phyloP scores from a whole-genome alignment of 768 basidiomycete species.

The Hygrocybe punicea region DNA sequence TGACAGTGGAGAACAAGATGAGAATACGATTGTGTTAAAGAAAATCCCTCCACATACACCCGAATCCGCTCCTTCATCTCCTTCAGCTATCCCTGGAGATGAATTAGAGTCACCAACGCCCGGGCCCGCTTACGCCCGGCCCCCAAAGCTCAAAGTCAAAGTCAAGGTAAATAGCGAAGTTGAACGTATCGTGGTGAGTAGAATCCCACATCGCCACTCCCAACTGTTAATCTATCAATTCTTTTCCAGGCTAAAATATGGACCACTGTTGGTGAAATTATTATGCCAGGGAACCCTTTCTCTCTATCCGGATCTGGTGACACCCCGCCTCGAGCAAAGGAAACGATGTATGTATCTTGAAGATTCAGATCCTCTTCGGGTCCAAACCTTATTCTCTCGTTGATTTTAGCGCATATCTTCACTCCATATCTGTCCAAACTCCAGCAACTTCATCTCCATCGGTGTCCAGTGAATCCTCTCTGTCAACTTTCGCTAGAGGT shows the following conservation, averaged over 20 bases:
- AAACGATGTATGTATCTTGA: slow-evolving; percentile 58
- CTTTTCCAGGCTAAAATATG: slow-evolving; percentile 61
- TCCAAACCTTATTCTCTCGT: slow-evolving; percentile 6
- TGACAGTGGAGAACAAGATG: neutral
- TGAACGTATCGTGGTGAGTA: slow-evolving; percentile 60
- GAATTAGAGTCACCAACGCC: slow-evolving; percentile 1
- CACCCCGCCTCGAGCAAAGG: slow-evolving; percentile 51
- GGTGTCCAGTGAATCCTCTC: slow-evolving; percentile 53
- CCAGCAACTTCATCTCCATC: slow-evolving; percentile 57
- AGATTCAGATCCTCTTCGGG: too few species aligned
- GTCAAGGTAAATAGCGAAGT: slow-evolving; percentile 58
- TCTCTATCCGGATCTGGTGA: slow-evolving; percentile 31
- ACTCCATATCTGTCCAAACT: slow-evolving; percentile 47
- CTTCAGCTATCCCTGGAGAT: neutral
- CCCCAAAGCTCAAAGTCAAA: slow-evolving; percentile 6
- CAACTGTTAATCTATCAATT: neutral
- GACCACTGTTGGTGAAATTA: slow-evolving; percentile 59
- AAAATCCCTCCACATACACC: neutral
- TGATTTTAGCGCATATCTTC: slow-evolving; percentile 51
- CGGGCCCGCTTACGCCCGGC: neutral
- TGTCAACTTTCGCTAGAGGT: slow-evolving; percentile 36
- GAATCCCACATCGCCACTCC: neutral
- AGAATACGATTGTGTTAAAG: slow-evolving; percentile 4
- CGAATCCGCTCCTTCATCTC: neutral
- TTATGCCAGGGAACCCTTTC: slow-evolving; percentile 53